Base-by-base conservation (phyloP, 257 asterid genomes). In the Anisodus acutangulus region DNA sequence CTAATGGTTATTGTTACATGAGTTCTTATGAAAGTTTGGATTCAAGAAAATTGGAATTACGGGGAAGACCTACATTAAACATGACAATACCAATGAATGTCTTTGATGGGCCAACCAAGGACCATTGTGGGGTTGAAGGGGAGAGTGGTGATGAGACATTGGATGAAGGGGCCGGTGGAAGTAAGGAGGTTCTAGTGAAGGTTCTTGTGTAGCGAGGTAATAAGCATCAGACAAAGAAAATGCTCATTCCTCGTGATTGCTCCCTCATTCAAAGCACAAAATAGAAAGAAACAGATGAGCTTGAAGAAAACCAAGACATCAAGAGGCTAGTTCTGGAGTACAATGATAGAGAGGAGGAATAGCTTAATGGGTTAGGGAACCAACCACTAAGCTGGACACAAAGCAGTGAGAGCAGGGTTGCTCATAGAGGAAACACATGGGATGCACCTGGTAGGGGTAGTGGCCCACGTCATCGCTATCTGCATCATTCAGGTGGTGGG, bases 281-380 rank as follows among this genome's bases (percentile, higher is more conserved):
- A 87, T 97, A 97, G 90, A 92, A 93, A 85, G 99, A 95, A 91
- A 98, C 99, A 12, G 99, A 98, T 10, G 99, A 97, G 89, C 98
- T 95, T 26, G 98, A 97, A 91, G 99, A 97, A 83, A 97, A 97
- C 79, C 96, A 97, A 88, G 98, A 97, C 90, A 97, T 97, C 85
- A 97, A 97, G 86, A 88, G 98, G 87, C 92, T 92, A 43, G 95
- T 97, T 83, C 79, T 97, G 79, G 99, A 97, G 86, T 97, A 95
- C 85, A 97, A 97, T n/a, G 98, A 97, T 62, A 89, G 99, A 85
- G 99, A 97, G 87, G 99, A 97, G 88, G 99, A 97, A 92, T 98
- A 97, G 87, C 91, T 92, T 66, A 88, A 88, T 74, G 98, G 98
- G 82, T 43, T 83, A 57, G 95, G 93, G 54, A 66, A 89, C 84